Evolutionary conservation across 352 stramenopile genomes (phyloP), one percentile per base, ranked within the genome.

Genomic region (Thraustochytrium aureum): DNA sequence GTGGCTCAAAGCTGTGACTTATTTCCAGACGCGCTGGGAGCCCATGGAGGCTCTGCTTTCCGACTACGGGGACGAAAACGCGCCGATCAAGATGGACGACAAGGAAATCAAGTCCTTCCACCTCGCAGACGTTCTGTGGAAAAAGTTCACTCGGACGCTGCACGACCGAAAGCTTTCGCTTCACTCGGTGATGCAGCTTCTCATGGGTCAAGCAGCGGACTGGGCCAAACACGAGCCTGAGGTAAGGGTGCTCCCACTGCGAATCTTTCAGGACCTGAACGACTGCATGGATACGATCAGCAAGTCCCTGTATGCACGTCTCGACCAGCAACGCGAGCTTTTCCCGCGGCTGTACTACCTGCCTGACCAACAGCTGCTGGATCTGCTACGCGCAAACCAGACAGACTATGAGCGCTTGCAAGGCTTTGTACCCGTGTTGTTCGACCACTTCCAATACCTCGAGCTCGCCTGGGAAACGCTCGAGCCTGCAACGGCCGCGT

Each of bases 251-350:
- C 66, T 43, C 17, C 37, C 52, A 4, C 69, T 79, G 7, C 5
- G 32, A 14, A 45, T 79, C 20, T 64, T 79, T 41, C 7, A 45
- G 5, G 69, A 79, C 35, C 69, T 79, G 2, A 79, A 79, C 41
- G 69, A 79, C n/a, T 73, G 50, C 43, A 79, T 79, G 50, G 69
- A 79, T 30, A 52, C 35, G 26, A 74, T 79, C 50, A 79, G 45
- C 41, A 32, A 79, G n/a, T 67, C 50, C 6, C 69, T 79, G 6
- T 43, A 52, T 30, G 43, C 22, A 6, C 59, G 54, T 7, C 69
- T 79, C 56, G 69, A 72, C 12, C 20, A 67, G 17, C 35, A 38
- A 41, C 69, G 69, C 12, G n/a, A 50, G 30, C 6, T 17, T 17
- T 79, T 17, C 39, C 69, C 69, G 56, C 50, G 59, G 6, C 61